Conservation (phyloP, 129 eudicot genomes). For the Chrysanthemum seticuspe region DNA sequence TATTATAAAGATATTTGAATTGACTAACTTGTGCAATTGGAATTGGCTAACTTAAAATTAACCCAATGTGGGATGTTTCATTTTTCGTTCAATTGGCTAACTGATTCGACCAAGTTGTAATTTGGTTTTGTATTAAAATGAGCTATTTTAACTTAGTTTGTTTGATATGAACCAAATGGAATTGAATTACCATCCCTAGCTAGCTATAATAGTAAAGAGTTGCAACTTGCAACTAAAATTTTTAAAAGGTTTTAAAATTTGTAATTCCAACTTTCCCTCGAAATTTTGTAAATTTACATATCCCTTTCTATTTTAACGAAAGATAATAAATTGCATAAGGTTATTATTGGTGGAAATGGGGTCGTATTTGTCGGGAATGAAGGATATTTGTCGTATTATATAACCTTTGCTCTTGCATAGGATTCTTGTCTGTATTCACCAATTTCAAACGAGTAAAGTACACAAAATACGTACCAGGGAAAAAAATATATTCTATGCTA, state of each 20-base stretch:
- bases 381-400: background rate
- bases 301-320: background rate
- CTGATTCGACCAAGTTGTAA: too few species aligned
- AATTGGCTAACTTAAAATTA: too few species aligned
- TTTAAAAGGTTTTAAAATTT: background rate
- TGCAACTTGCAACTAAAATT: background rate
- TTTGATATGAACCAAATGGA: too few species aligned
- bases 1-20: too few species aligned
- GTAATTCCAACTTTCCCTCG: background rate
- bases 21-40: too few species aligned
- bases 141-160: too few species aligned
- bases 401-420: background rate
- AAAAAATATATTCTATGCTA: too few species aligned
- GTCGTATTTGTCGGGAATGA: background rate
- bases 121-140: too few species aligned
- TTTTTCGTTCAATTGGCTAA: too few species aligned
- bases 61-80: too few species aligned
- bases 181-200: too few species aligned
- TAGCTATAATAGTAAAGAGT: background rate
- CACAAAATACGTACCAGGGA: too few species aligned
- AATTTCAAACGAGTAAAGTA: background rate
- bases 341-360: background rate
- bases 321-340: background rate
- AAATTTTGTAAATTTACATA: background rate
- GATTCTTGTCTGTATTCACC: background rate